Evolutionary conservation across 2,329 filamentous ascomycete species (phyloP), one percentile per base, ranked within the genome.

Genomic region (Colletotrichum sp.): DNA sequence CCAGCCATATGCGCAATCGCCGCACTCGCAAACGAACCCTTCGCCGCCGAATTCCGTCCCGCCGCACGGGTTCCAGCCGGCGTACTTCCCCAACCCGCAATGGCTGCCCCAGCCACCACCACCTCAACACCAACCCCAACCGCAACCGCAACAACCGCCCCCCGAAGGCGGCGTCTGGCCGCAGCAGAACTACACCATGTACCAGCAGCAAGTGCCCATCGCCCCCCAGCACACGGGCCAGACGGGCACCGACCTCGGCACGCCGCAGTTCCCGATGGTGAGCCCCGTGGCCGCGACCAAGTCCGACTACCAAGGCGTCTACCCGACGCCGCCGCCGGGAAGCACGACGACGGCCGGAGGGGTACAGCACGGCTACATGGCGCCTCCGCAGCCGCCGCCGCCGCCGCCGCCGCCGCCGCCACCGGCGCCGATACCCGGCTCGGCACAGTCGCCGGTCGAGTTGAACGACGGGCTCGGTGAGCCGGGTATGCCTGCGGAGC

Each of bases 181-280:
- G 4, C 68, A 73, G 25, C 77, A 78, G 67, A 74, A 73, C 28
- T 78, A 78, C 71, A 64, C 57, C 55, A 77, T 78, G 74, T 78
- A 78, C 65, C 74, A 77, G 68, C 77, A 78, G 8, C 77, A 78
- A 61, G 77, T 78, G 5, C 77, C 76, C n/a, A 77, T 78, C 60
- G 77, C 76, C 8, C 59, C 77, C 1, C 76, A 78, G 13, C 76
- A 77, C 55, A 78, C 77, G 6, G 77, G 77, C 11, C 77, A 77
- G 59, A 65, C 74, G 6, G 61, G 70, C 19, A 60, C 32, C 55
- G 66, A 69, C 28, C 55, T 72, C 25, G 75, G 77, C 25, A 70
- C 77, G 32, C 77, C 77, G 3, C 77, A 77, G 55, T 78, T 75
- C 48, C 77, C 77, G 16, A 77, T 77, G 75, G 77, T 78, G 4